phyloP scores from a whole-genome alignment of 139 green algal species.

The Ettlia oleoabundans region DNA sequence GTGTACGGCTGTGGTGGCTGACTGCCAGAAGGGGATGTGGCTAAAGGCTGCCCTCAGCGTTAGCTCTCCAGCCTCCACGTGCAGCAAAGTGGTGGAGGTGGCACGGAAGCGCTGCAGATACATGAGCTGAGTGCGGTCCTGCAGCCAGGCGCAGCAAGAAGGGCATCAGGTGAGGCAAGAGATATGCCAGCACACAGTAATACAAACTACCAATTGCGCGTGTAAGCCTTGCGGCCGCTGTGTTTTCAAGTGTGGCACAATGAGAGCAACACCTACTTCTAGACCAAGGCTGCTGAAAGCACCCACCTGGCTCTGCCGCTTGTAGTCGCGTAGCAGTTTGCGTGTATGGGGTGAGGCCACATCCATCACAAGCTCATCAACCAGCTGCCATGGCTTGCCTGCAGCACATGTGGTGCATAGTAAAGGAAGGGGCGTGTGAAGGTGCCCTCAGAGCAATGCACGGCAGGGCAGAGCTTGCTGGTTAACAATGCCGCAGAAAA shows the following conservation, averaged over 20 bases:
- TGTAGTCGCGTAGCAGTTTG: slow-evolving; percentile 49
- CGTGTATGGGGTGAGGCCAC: slow-evolving; percentile 55
- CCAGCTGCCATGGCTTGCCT: slow-evolving; percentile 45
- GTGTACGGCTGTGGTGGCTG: slow-evolving; percentile 35
- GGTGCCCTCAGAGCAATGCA: too few species aligned
- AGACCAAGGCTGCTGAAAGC: too few species aligned
- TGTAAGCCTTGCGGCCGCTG: too few species aligned
- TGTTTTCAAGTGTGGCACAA: too few species aligned
- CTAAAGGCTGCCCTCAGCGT: slow-evolving; percentile 69
- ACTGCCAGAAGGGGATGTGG: slow-evolving; percentile 73
- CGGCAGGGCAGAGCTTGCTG: too few species aligned
- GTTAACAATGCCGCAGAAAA: too few species aligned
- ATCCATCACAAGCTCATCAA: slow-evolving; percentile 61
- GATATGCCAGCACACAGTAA: too few species aligned
- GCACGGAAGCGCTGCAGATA: slow-evolving; percentile 39
- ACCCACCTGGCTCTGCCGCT: slow-evolving; percentile 22
- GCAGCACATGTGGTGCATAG: too few species aligned
- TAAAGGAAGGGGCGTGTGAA: too few species aligned
- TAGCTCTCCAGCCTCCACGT: slow-evolving; percentile 55
- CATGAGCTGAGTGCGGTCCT: slow-evolving; percentile 38
- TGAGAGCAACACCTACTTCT: too few species aligned
- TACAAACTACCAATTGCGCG: too few species aligned
- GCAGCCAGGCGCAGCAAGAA: neutral
- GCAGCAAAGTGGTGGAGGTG: slow-evolving; percentile 35
- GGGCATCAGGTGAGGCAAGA: too few species aligned